These are phyloP conservation scores for Linnemannia exigua DNA, from an alignment of 192 early-diverging fungal genomes.

Conservation along the genomic window DNA sequence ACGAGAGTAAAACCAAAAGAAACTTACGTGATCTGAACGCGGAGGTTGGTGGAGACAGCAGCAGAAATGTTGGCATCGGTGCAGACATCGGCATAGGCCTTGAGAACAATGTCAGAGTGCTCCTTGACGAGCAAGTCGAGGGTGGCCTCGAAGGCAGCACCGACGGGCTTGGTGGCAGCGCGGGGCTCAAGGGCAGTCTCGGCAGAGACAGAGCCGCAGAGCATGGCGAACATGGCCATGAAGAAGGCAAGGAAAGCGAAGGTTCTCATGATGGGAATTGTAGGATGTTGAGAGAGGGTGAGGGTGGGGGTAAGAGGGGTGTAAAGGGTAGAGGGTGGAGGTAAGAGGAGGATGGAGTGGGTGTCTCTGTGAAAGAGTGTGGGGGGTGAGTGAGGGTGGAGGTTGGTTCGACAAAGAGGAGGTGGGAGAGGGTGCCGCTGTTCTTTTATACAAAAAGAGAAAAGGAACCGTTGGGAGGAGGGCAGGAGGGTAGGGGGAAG, in stretches of 20 bases:
- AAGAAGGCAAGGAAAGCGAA: slow-evolving; percentile 21
- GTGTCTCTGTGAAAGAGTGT: slow-evolving; percentile 20
- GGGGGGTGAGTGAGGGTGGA: neutral
- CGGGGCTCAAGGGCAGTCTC: slow-evolving; percentile 22
- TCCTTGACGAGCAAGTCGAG: slow-evolving; percentile 30
- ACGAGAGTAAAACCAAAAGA: neutral
- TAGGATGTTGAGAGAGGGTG: neutral
- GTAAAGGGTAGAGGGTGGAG: too few relatives aligned
- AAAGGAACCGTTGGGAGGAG: neutral
- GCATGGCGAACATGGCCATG: slow-evolving; percentile 37
- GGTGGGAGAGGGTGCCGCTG: neutral
- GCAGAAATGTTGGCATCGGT: slow-evolving; percentile 19
- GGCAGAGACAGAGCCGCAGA: slow-evolving; percentile 29
- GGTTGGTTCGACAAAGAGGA: slow-evolving; percentile 13
- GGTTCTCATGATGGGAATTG: slow-evolving; percentile 19
- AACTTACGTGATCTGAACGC: slow-evolving; percentile 30
- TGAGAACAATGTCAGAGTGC: slow-evolving; percentile 26
- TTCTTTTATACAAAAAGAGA: neutral
- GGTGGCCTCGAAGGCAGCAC: slow-evolving; percentile 28
- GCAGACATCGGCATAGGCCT: slow-evolving; percentile 38
- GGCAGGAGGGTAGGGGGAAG: neutral
- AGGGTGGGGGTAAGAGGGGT: neutral
- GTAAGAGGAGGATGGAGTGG: neutral
- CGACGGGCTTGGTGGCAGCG: neutral
- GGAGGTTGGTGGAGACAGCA: slow-evolving; percentile 16